These are phyloP conservation scores for Quercus lobata DNA, from an alignment of 331 rosid species.

Conservation along the genomic window DNA sequence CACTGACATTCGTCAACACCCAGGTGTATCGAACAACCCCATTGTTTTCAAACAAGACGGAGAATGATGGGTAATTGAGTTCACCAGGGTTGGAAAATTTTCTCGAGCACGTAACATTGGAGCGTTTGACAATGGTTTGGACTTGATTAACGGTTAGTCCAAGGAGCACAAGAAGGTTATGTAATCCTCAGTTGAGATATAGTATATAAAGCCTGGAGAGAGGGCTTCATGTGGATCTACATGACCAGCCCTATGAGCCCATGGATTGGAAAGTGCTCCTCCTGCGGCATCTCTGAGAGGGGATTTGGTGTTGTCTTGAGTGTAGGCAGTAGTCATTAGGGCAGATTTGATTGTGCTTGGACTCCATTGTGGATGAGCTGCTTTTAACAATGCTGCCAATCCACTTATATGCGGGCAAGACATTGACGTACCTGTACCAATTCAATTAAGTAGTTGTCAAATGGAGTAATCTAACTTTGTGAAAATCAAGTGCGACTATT, in stretches of 20 bases:
- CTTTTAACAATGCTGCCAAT: too few relatives aligned
- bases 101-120: slow-evolving; percentile 33
- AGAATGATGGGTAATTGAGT: slow-evolving; percentile 74
- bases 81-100: slow-evolving; percentile 51
- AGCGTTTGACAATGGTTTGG: slow-evolving; percentile 43
- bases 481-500: too few relatives aligned
- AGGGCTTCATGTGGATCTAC: slow-evolving; percentile 67
- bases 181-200: slow-evolving; percentile 46
- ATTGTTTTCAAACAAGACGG: slow-evolving; percentile 50
- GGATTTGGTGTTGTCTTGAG: slow-evolving; percentile 64
- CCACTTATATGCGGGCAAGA: too few relatives aligned
- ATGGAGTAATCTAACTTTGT: too few relatives aligned
- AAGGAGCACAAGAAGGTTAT: slow-evolving; percentile 63
- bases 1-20: slow-evolving; percentile 58
- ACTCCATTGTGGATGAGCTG: slow-evolving; percentile 83
- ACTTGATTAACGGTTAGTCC: slow-evolving; percentile 41
- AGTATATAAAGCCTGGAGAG: slow-evolving; percentile 67
- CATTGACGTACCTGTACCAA: too few relatives aligned
- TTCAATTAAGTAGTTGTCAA: too few relatives aligned
- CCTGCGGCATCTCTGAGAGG: slow-evolving; percentile 47
- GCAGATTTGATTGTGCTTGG: slow-evolving; percentile 77
- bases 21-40: slow-evolving; percentile 48
- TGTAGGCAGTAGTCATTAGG: slow-evolving; percentile 69
- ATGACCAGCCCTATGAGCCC: slow-evolving; percentile 75
- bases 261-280: slow-evolving; percentile 50